Base-by-base conservation (phyloP, 2,329 filamentous ascomycete genomes). In the Trichoderma arundinaceum region DNA sequence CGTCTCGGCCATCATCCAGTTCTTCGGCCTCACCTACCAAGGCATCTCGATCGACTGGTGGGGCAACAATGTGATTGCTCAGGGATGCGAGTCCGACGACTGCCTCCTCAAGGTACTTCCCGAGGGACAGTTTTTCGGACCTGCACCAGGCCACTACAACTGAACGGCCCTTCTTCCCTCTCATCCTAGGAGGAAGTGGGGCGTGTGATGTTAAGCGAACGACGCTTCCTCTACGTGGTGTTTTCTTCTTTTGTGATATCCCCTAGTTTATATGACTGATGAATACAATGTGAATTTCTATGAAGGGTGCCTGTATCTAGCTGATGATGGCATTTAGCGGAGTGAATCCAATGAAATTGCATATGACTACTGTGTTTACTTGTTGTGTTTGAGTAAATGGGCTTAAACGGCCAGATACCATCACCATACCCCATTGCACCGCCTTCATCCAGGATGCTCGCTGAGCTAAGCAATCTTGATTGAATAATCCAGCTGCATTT, bases 1-100 rank as follows among this genome's bases (percentile, higher is more conserved):
- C 32, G 69, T 82, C 49, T 76, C 74, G 44, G 80, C 75, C 12
- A 71, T 82, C 17, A 68, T 82, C 68, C 79, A 80, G 71, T 80
- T 81, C 71, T 82, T 81, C 59, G 78, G 78, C 4, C 72, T 82
- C 5, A 75, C 74, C 1, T 71, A 70, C 44, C 66, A 68, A 12
- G 66, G 69, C 56, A 72, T 74, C 35, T 70, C 67, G 4, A 66
- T 82, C 46, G 73, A 71, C 12, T 82, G 80, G 80, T 82, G 80
- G 80, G 80, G 80, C 1, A 83, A 82, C 68, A 72, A 68, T 5
- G 70, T 70, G 6, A 69, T 70, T 33, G 60, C 67, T n/a, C 69
- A 70, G 35, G 73, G 73, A 9, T 68, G 64, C 13, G 69, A 70
- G 41, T 41, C 67, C 7, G 71, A 71, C 8, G 64, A 62, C 62